phyloP scores from a whole-genome alignment of 2,329 filamentous ascomycete species.

The Torrubiella hemipterigena region DNA sequence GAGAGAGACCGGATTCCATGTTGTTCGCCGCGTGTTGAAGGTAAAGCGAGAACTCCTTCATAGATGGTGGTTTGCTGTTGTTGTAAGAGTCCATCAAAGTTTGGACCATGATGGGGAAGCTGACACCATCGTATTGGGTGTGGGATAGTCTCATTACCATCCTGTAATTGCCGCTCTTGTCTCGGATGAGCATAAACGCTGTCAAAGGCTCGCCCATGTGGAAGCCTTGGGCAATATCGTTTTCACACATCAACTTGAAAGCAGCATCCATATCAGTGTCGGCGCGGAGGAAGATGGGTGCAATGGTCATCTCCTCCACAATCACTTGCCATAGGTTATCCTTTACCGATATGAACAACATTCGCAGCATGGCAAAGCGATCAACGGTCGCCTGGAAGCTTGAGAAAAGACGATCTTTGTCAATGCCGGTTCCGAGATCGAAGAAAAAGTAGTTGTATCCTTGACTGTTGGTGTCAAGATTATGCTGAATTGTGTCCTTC shows the following conservation, averaged over 20 bases:
- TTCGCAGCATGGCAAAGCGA: not conserved
- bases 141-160: not conserved
- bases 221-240: not conserved
- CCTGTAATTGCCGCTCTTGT: not conserved
- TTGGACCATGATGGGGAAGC: not conserved
- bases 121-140: constrained; percentile 1
- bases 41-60: not conserved
- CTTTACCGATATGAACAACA: not conserved
- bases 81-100: not conserved
- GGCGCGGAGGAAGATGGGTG: not conserved
- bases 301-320: not conserved
- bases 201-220: not conserved
- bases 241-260: no score
- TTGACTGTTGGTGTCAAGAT: not conserved
- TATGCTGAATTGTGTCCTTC: not conserved
- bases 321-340: not conserved
- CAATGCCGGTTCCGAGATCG: not conserved
- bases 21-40: not conserved
- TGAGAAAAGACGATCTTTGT: not conserved
- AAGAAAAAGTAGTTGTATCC: constrained; percentile 1
- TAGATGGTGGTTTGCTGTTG: no score
- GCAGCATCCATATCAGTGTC: not conserved
- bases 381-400: not conserved
- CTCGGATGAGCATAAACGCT: not conserved
- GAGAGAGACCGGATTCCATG: not conserved